Percentiles rank a stretch among this genome's conserved stretches.
Evolutionary conservation across 23 red algal genomes (phyloP).

Genomic region (Pyropia haitanensis): DNA sequence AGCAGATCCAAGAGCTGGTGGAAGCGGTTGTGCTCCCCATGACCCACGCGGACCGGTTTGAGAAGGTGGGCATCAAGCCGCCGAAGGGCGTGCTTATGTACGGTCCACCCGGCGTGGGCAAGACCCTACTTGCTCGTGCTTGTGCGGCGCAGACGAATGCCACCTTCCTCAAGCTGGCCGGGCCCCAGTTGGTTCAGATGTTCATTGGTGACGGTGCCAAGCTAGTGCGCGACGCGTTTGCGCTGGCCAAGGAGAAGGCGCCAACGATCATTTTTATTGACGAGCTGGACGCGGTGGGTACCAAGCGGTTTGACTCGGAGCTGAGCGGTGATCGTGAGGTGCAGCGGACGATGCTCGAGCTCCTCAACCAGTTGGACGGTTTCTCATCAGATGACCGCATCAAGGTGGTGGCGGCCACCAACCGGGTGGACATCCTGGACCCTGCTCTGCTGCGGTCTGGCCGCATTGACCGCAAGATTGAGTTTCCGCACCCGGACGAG

Average conservation of each 20-base stretch:
- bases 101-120: slow-evolving; percentile 93
- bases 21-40: slow-evolving; percentile 98
- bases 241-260: slow-evolving; percentile 94
- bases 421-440: slow-evolving; percentile 97
- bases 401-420: slow-evolving; percentile 90
- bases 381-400: slow-evolving; percentile 85
- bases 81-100: slow-evolving; percentile 99
- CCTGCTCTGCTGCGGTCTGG: slow-evolving; percentile 86
- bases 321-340: slow-evolving; percentile 93
- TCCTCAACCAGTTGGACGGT: slow-evolving; percentile 97
- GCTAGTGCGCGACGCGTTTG: slow-evolving; percentile 98
- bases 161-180: slow-evolving; percentile 97
- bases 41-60: slow-evolving; percentile 90
- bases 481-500: slow-evolving; percentile 94
- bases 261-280: slow-evolving; percentile 99
- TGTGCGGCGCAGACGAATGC: slow-evolving; percentile 99
- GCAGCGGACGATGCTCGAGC: slow-evolving; percentile 97
- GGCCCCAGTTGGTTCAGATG: slow-evolving; percentile 97
- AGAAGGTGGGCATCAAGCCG: slow-evolving; percentile 89
- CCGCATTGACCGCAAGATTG: slow-evolving; percentile 97
- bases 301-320: slow-evolving; percentile 99
- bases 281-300: slow-evolving; percentile 98
- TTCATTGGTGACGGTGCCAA: slow-evolving; percentile 98
- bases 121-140: slow-evolving; percentile 95
- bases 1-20: slow-evolving; percentile 98